Evolutionary conservation across 2,329 filamentous ascomycete species (phyloP).

Genomic region (Verticillium klebahnii): DNA sequence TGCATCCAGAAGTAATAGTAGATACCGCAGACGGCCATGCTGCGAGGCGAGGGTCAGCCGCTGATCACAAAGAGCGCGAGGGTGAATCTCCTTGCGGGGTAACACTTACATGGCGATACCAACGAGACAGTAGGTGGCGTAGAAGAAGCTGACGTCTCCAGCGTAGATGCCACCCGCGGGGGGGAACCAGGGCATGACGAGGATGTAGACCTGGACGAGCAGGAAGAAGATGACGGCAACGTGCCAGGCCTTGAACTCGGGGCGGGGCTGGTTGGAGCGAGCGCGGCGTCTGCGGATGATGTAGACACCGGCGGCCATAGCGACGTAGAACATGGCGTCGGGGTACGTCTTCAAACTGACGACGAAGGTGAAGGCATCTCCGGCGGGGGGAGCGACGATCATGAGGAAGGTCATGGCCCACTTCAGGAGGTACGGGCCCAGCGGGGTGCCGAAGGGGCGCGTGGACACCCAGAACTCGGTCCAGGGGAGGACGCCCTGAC

Average conservation of each 20-base stretch:
- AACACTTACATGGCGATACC: constrained; percentile 66
- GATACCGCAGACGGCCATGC: constrained; percentile 44
- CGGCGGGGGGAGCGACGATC: constrained; percentile 56
- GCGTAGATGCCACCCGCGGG: constrained; percentile 53
- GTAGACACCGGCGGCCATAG: constrained; percentile 53
- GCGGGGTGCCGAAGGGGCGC: constrained; percentile 57
- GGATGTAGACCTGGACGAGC: constrained; percentile 53
- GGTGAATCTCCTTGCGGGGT: no score
- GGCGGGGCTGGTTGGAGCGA: constrained; percentile 38
- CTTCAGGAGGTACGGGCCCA: constrained; percentile 54
- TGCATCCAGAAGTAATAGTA: constrained; percentile 59
- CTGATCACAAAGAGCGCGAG: not conserved
- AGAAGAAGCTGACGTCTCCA: constrained; percentile 70
- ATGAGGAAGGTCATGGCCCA: constrained; percentile 54
- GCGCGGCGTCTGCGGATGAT: constrained; percentile 51
- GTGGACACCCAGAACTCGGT: constrained; percentile 59
- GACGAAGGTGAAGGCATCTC: constrained; percentile 62
- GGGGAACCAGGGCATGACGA: constrained; percentile 70
- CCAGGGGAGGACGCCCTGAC: constrained; percentile 58
- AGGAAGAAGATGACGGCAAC: constrained; percentile 55
- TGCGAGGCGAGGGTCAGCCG: constrained; percentile 17
- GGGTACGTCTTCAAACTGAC: constrained; percentile 58
- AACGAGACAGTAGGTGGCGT: constrained; percentile 62
- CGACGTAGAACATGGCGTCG: constrained; percentile 48
- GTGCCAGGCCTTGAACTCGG: constrained; percentile 57